Conservation (phyloP, 176 grass and related monocot genomes). For the Carex myosuroides region DNA sequence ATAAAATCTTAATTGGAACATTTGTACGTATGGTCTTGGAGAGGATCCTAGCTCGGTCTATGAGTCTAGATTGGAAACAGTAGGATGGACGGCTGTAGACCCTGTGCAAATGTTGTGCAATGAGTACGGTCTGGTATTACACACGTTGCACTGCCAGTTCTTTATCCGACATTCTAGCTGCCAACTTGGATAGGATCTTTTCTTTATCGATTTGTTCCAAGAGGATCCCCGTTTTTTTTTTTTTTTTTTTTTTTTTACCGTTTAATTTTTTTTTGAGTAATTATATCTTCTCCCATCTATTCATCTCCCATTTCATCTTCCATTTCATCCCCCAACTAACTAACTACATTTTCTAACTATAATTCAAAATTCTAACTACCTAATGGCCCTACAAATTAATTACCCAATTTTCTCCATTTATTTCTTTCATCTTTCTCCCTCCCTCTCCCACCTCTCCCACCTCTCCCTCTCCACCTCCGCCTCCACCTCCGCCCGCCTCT, state of each 20-base stretch:
- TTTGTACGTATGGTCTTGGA: neutral
- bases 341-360: no score
- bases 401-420: no score
- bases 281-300: no score
- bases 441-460: no score
- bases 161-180: constrained; percentile 5
- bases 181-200: neutral
- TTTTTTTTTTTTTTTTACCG: neutral
- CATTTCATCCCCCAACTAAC: no score
- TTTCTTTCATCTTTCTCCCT: no score
- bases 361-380: no score
- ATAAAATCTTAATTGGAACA: no score
- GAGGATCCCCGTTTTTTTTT: neutral
- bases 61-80: neutral
- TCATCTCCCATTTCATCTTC: no score
- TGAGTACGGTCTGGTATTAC: constrained; percentile 6
- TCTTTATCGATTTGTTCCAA: neutral
- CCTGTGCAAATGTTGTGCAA: neutral
- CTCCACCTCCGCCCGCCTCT: no score
- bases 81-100: neutral
- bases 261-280: neutral
- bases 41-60: neutral
- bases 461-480: no score
- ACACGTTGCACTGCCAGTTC: constrained; percentile 6
- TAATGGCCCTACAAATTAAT: no score